These are phyloP conservation scores for Cymodocea nodosa DNA, from an alignment of 116 monocot species.

Conservation along the genomic window DNA sequence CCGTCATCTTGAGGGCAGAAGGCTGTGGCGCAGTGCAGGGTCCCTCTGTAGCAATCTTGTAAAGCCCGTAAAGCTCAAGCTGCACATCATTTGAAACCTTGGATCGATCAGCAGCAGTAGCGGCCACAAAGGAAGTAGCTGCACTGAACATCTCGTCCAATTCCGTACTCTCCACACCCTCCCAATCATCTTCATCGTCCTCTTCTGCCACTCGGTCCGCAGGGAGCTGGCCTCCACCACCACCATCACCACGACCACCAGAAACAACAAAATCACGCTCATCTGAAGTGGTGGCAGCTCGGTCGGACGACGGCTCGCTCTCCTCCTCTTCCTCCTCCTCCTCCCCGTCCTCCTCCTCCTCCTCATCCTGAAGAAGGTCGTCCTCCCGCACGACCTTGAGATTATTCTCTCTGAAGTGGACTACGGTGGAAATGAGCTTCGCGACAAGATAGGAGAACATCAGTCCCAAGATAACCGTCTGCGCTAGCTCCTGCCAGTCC, in stretches of 20 bases:
- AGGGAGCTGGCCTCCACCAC: background rate
- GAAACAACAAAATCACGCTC: background rate
- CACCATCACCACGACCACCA: background rate
- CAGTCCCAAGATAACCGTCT: conserved; percentile 58
- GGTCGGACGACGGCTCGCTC: too few relatives aligned
- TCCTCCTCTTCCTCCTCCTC: background rate
- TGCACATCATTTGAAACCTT: conserved; percentile 70
- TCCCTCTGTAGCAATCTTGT: conserved; percentile 96
- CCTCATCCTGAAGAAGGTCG: conserved; percentile 2
- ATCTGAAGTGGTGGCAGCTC: too few relatives aligned
- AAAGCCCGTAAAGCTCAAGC: conserved; percentile 84
- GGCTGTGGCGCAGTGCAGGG: conserved; percentile 84
- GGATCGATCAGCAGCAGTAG: conserved; percentile 55
- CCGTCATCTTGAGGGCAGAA: conserved; percentile 62
- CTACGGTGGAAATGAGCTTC: conserved; percentile 86
- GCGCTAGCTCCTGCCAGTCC: conserved; percentile 88
- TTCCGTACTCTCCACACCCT: conserved; percentile 91
- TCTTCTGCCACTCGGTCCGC: conserved; percentile 1
- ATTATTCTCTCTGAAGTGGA: conserved; percentile 60
- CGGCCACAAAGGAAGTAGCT: conserved; percentile 78
- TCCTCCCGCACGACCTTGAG: conserved; percentile 51
- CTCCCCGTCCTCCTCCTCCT: background rate
- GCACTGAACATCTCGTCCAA: conserved; percentile 88
- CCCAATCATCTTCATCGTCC: conserved; percentile 72
- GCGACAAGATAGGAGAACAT: conserved; percentile 86